phyloP scores from a whole-genome alignment of 2,329 filamentous ascomycete genomes.

The Phoma sp. region DNA sequence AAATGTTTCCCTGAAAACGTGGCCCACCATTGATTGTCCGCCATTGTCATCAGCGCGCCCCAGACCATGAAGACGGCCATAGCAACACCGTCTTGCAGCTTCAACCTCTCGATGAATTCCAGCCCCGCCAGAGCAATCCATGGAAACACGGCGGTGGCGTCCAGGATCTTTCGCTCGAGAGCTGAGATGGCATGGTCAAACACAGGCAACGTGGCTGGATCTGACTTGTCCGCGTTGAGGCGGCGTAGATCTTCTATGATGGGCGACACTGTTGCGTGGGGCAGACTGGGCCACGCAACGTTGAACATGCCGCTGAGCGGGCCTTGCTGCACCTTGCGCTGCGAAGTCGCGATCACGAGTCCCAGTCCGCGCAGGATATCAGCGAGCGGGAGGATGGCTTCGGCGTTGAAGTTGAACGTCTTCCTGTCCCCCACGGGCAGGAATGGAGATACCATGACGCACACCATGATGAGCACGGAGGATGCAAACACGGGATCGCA shows the following conservation, averaged over 20 bases:
- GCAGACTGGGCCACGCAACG: constrained; percentile 10
- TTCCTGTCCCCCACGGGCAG: constrained; percentile 5
- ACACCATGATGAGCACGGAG: constrained; percentile 21
- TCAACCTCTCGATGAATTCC: constrained; percentile 18
- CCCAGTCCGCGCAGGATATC: constrained; percentile 19
- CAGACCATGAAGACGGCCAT: constrained; percentile 23
- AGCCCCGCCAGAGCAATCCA: constrained; percentile 8
- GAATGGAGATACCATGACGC: constrained; percentile 20
- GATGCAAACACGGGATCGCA: constrained; percentile 16
- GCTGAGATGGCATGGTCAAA: constrained; percentile 16
- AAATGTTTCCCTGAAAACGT: constrained; percentile 18
- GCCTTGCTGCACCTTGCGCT: constrained; percentile 16
- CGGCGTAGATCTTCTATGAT: constrained; percentile 7
- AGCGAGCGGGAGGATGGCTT: constrained; percentile 13
- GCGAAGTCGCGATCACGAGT: constrained; percentile 11
- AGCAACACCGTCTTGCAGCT: constrained; percentile 12
- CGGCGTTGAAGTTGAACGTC: constrained; percentile 7
- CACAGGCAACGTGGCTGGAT: neutral
- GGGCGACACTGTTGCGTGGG: constrained; percentile 5
- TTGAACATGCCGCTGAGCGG: constrained; percentile 14
- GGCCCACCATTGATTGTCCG: constrained; percentile 21
- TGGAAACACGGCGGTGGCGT: constrained; percentile 5
- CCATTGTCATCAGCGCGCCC: constrained; percentile 21
- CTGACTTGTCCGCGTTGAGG: constrained; percentile 1
- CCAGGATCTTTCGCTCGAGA: constrained; percentile 4